phyloP scores from a whole-genome alignment of 257 asterid species.

The Solanum peruvianum region DNA sequence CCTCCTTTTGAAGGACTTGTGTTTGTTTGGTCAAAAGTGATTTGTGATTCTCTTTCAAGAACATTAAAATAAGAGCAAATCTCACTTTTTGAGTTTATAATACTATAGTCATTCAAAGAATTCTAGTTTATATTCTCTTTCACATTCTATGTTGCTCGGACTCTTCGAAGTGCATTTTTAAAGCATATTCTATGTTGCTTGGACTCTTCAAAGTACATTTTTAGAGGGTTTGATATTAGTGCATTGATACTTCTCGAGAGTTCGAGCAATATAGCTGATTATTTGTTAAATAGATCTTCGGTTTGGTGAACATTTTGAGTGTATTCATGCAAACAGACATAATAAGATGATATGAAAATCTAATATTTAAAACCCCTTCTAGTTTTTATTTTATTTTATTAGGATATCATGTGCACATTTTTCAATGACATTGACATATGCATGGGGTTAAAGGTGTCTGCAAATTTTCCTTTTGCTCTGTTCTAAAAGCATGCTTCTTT shows the following conservation, averaged over 20 bases:
- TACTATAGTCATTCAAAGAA: neutral
- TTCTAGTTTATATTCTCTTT: neutral
- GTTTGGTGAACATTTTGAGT: neutral
- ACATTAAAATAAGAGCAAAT: neutral
- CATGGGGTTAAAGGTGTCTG: neutral
- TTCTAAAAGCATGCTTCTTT: neutral
- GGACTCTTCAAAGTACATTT: no score
- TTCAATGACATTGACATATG: neutral
- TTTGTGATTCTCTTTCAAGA: neutral
- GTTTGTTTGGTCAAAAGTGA: neutral
- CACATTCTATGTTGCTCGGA: neutral
- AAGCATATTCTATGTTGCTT: no score
- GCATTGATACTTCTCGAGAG: neutral
- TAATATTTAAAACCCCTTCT: neutral
- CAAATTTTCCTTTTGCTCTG: neutral
- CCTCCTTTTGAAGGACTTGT: neutral
- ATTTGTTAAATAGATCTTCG: neutral
- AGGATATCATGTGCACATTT: conserved; percentile 8
- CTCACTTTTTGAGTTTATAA: neutral
- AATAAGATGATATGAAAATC: neutral
- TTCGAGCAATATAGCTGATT: neutral
- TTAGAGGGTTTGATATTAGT: neutral
- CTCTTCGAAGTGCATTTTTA: neutral
- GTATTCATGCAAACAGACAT: neutral
- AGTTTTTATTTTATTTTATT: neutral